These are phyloP conservation scores for Zygoascus sp. DNA, from an alignment of 1,139 yeast species.

Conservation along the genomic window DNA sequence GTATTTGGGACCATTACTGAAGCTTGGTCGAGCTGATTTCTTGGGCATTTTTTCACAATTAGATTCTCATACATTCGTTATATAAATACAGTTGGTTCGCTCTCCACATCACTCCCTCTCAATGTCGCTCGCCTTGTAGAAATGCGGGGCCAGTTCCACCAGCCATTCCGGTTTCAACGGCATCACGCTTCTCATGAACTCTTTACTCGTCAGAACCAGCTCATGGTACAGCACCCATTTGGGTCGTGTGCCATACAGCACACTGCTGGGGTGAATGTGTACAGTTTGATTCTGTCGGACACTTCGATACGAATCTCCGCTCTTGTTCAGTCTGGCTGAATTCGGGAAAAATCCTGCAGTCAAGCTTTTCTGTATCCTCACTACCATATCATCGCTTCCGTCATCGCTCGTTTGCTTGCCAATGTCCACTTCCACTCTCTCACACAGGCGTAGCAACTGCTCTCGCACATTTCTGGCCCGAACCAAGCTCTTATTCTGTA, in stretches of 20 bases:
- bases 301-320: slow-evolving; percentile 68
- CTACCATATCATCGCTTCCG: slow-evolving; percentile 22
- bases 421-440: slow-evolving; percentile 49
- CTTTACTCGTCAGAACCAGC: slow-evolving; percentile 78
- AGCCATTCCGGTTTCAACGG: slow-evolving; percentile 66
- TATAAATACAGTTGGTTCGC: background rate
- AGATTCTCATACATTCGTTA: background rate
- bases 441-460: slow-evolving; percentile 63
- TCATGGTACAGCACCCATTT: slow-evolving; percentile 74
- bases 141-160: slow-evolving; percentile 61
- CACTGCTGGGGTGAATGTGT: slow-evolving; percentile 79
- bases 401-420: slow-evolving; percentile 25
- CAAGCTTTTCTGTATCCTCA: slow-evolving; percentile 59
- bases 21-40: too few species aligned
- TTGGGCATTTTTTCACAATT: too few species aligned
- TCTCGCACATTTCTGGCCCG: slow-evolving; percentile 70
- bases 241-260: slow-evolving; percentile 56
- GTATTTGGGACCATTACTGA: too few species aligned
- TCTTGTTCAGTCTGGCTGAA: slow-evolving; percentile 61
- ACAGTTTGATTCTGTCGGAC: slow-evolving; percentile 62
- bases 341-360: slow-evolving; percentile 82
- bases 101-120: background rate
- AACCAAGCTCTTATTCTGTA: slow-evolving; percentile 68
- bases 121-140: slow-evolving; percentile 31
- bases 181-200: slow-evolving; percentile 84